Base-by-base conservation (phyloP, 2,329 filamentous ascomycete species). In the Fusarium vanettenii region DNA sequence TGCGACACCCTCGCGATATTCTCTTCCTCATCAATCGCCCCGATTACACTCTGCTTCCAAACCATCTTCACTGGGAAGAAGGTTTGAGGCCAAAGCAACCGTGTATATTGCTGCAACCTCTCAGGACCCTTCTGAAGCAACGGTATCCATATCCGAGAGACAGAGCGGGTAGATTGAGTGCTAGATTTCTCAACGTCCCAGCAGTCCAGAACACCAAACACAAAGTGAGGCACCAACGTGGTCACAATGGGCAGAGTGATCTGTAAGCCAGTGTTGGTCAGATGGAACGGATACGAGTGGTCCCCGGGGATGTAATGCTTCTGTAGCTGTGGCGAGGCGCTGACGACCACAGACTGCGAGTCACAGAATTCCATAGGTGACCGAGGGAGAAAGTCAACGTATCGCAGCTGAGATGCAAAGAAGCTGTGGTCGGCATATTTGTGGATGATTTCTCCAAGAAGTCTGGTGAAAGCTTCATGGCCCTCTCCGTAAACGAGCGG, bases 281-380 rank as follows among this genome's bases (percentile, higher is more conserved):
- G 3, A 22, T 43, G n/a, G 6, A 43, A 43, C 11, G 41, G 41
- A 43, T 43, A 43, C 0, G n/a, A 14, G n/a, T 43, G 41, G 14
- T 43, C 41, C 0, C 0, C 11, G 1, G 41, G 41, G 6, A 22
- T 8, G 1, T 43, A 43, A 8, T 43, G 41, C 11, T 22, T 43
- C 2, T 2, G 41, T 22, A 43, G n/a, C 6, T 5, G n/a, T 2
- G n/a, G 41, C 0, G 41, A 43, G 11, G 6, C 8, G 0, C 6
- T 43, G 41, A 43, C 20, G 3, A 43, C n/a, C 11, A 22, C 41
- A 14, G 41, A 43, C n/a, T 22, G 41, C 3, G 41, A 43, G 6
- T 43, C 11, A 11, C 41, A 43, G n/a, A 43, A 43, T 3, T 43
- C 41, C n/a, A 22, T 14, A 4, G 41, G 41, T 43, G 41, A 43